These are phyloP conservation scores for Pleurotus cornucopiae DNA, from an alignment of 768 basidiomycete species.

Conservation along the genomic window DNA sequence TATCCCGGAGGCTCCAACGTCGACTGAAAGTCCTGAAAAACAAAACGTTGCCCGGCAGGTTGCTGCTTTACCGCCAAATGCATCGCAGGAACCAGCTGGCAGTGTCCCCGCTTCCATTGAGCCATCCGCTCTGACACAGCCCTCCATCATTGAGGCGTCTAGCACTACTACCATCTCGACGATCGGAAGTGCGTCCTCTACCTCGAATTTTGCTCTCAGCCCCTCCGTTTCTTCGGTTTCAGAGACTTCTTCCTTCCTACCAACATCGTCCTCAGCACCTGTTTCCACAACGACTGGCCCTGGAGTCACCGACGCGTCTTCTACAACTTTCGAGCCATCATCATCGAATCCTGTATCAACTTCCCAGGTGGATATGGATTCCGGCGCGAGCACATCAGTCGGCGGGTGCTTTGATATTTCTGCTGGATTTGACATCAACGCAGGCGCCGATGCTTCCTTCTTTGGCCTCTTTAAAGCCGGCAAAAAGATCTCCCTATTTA, in stretches of 20 bases:
- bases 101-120: not conserved
- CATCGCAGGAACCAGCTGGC: not conserved
- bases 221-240: not conserved
- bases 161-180: not conserved
- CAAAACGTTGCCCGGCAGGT: not conserved
- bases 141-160: not conserved
- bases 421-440: constrained; percentile 26
- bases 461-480: constrained; percentile 24
- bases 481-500: constrained; percentile 23
- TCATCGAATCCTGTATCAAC: not conserved
- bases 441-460: constrained; percentile 25
- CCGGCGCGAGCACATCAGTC: constrained; percentile 5
- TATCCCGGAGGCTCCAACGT: constrained; percentile 3
- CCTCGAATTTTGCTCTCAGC: too few relatives aligned
- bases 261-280: not conserved
- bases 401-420: constrained; percentile 29
- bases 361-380: not conserved
- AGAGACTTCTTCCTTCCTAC: not conserved
- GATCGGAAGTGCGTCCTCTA: not conserved
- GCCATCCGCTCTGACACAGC: not conserved
- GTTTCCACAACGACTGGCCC: not conserved
- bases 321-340: not conserved
- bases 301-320: not conserved
- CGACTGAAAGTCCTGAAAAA: not conserved
- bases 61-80: not conserved